Conservation (phyloP, 2,329 filamentous ascomycete species). For the Sphaceloma murrayae region DNA sequence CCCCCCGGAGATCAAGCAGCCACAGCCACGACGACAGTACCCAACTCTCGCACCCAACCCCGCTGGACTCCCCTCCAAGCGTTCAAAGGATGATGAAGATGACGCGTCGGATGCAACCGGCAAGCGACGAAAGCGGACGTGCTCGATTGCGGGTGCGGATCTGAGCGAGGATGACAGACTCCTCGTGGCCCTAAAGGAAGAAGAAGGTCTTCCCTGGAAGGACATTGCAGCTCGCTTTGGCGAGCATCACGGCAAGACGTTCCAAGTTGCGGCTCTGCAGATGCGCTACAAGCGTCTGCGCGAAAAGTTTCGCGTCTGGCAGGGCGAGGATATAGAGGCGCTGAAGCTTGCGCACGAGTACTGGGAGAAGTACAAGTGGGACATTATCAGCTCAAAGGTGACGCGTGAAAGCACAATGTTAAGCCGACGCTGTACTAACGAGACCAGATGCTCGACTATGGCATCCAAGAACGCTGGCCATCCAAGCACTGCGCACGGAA, state of each 20-base stretch:
- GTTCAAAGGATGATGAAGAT: slow-evolving; percentile 33
- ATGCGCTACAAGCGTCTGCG: slow-evolving; percentile 46
- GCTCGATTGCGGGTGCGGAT: slow-evolving; percentile 31
- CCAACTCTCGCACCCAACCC: slow-evolving; percentile 38
- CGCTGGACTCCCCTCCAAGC: slow-evolving; percentile 30
- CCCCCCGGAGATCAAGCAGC: slow-evolving; percentile 22
- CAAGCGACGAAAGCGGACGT: slow-evolving; percentile 36
- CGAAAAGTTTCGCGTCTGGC: slow-evolving; percentile 44
- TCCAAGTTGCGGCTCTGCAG: slow-evolving; percentile 45
- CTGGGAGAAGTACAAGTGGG: slow-evolving; percentile 45
- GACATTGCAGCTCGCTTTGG: slow-evolving; percentile 44
- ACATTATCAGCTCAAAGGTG: slow-evolving; percentile 45
- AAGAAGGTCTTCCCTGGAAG: slow-evolving; percentile 46
- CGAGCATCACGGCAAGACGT: slow-evolving; percentile 39
- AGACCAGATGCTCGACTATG: slow-evolving; percentile 43
- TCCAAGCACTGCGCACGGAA: slow-evolving; percentile 42
- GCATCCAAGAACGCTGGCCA: slow-evolving; percentile 43
- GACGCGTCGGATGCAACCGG: slow-evolving; percentile 20
- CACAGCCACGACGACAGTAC: slow-evolving; percentile 35
- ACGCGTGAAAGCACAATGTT: slow-evolving; percentile 16
- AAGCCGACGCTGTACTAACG: slow-evolving; percentile 16
- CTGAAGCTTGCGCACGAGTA: slow-evolving; percentile 43
- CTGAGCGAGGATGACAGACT: slow-evolving; percentile 43
- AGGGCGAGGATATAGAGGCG: slow-evolving; percentile 41
- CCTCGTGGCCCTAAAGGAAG: slow-evolving; percentile 43